Conservation (phyloP, 768 basidiomycete species). For the Suillus brevipes region DNA sequence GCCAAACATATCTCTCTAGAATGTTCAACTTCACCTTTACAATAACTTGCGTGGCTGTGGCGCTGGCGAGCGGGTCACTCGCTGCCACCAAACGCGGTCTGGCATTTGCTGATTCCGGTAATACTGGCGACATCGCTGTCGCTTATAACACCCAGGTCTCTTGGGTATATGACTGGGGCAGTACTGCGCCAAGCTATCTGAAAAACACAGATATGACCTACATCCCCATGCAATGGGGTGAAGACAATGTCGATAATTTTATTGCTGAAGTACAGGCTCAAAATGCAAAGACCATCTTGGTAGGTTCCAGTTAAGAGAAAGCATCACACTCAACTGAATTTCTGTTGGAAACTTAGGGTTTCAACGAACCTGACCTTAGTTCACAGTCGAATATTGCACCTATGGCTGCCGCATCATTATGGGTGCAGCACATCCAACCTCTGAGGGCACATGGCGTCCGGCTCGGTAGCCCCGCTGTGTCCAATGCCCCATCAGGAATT, state of each 20-base stretch:
- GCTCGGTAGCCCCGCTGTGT: slow-evolving; percentile 39
- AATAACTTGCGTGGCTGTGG: slow-evolving; percentile 4
- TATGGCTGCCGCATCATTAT: slow-evolving; percentile 40
- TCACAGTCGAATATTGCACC: slow-evolving; percentile 48
- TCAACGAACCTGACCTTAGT: slow-evolving; percentile 39
- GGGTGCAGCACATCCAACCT: slow-evolving; percentile 39
- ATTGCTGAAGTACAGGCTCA: slow-evolving; percentile 36
- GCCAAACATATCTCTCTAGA: not conserved
- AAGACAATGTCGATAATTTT: slow-evolving; percentile 39
- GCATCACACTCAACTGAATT: not conserved
- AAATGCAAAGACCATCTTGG: slow-evolving; percentile 11
- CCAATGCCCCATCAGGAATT: slow-evolving; percentile 32
- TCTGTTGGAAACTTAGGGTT: slow-evolving; percentile 23
- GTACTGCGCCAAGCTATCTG: slow-evolving; percentile 42
- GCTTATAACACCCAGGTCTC: slow-evolving; percentile 11
- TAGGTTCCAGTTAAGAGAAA: not conserved
- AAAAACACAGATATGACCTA: slow-evolving; percentile 42
- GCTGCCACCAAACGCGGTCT: slow-evolving; percentile 11
- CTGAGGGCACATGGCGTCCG: slow-evolving; percentile 30
- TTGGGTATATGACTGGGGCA: slow-evolving; percentile 27
- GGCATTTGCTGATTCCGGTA: slow-evolving; percentile 10
- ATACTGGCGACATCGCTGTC: slow-evolving; percentile 10
- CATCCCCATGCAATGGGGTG: slow-evolving; percentile 57
- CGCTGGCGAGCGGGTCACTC: slow-evolving; percentile 3
- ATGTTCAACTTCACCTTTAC: slow-evolving; percentile 4